phyloP scores from a whole-genome alignment of 768 basidiomycete genomes.

The Trametes meyenii region DNA sequence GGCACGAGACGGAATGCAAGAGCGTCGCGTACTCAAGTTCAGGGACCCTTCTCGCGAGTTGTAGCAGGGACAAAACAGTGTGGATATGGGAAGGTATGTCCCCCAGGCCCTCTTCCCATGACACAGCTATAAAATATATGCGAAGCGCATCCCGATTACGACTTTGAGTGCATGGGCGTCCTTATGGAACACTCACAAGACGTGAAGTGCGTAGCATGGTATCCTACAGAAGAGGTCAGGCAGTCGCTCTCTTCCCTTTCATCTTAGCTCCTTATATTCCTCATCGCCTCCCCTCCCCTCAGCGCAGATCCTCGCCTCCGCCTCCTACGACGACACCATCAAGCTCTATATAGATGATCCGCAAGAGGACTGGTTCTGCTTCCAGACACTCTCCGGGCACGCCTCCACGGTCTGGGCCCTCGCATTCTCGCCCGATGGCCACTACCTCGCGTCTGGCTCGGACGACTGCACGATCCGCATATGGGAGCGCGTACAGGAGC shows the following conservation, averaged over 20 bases:
- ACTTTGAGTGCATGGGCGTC: slow-evolving; percentile 94
- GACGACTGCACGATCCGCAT: slow-evolving; percentile 85
- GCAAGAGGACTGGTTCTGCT: slow-evolving; percentile 91
- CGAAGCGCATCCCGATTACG: slow-evolving; percentile 84
- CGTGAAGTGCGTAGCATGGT: slow-evolving; percentile 94
- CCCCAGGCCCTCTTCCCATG: not conserved
- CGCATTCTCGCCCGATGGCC: slow-evolving; percentile 73
- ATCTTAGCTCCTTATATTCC: not conserved
- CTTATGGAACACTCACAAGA: slow-evolving; percentile 97
- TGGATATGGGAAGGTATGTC: slow-evolving; percentile 96
- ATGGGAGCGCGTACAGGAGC: slow-evolving; percentile 71
- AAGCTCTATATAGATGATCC: slow-evolving; percentile 94
- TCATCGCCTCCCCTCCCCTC: slow-evolving; percentile 20
- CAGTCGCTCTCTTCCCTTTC: not conserved
- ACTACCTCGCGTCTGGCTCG: slow-evolving; percentile 84
- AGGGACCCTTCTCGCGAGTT: slow-evolving; percentile 87
- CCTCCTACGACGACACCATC: slow-evolving; percentile 96
- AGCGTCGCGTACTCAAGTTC: slow-evolving; percentile 79
- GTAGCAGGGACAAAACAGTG: slow-evolving; percentile 95
- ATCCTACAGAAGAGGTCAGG: slow-evolving; percentile 89
- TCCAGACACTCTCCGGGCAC: slow-evolving; percentile 81
- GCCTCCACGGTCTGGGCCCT: slow-evolving; percentile 90
- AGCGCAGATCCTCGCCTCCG: slow-evolving; percentile 88
- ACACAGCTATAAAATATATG: not conserved
- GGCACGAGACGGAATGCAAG: slow-evolving; percentile 98